These are phyloP conservation scores for Ogataea chonburiensis DNA, from an alignment of 805 yeast genomes.

Conservation along the genomic window DNA sequence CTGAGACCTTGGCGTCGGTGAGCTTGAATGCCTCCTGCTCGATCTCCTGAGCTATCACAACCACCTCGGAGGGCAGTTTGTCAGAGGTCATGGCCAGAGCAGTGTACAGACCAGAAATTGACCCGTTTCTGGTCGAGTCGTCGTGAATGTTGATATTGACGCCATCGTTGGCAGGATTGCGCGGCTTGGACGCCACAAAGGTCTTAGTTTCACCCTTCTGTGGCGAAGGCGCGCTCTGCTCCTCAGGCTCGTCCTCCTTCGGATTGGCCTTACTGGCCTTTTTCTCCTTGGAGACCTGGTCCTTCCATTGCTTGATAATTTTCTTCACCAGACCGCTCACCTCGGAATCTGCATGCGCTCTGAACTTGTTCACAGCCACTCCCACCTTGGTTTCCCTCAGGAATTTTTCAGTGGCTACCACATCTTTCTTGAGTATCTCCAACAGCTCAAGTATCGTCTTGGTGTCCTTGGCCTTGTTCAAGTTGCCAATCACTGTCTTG, in stretches of 20 bases:
- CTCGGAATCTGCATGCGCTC: conserved; percentile 65
- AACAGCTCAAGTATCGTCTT: conserved; percentile 66
- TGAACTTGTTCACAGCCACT: conserved; percentile 87
- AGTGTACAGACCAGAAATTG: conserved; percentile 80
- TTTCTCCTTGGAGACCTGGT: conserved; percentile 72
- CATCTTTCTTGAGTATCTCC: conserved; percentile 62
- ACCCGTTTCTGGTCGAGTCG: conserved; percentile 79
- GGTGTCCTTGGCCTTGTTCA: conserved; percentile 71
- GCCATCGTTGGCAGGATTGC: conserved; percentile 82
- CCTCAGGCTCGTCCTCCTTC: conserved; percentile 11
- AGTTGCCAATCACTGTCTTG: conserved; percentile 60
- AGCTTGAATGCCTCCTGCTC: conserved; percentile 68
- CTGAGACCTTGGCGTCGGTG: conserved; percentile 56
- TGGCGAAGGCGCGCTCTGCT: conserved; percentile 17
- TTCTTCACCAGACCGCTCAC: conserved; percentile 71
- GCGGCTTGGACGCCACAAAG: conserved; percentile 52
- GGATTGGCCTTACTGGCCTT: conserved; percentile 24
- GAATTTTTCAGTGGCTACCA: conserved; percentile 79
- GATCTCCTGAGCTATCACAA: conserved; percentile 64
- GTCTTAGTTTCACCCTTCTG: conserved; percentile 25
- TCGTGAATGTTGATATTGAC: conserved; percentile 66
- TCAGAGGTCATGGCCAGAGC: conserved; percentile 83
- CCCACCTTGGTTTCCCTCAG: conserved; percentile 96
- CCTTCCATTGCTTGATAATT: conserved; percentile 88
- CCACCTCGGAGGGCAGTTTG: conserved; percentile 48